Base-by-base conservation (phyloP, 2,329 filamentous ascomycete genomes). In the Dothiorella sarmentorum region DNA sequence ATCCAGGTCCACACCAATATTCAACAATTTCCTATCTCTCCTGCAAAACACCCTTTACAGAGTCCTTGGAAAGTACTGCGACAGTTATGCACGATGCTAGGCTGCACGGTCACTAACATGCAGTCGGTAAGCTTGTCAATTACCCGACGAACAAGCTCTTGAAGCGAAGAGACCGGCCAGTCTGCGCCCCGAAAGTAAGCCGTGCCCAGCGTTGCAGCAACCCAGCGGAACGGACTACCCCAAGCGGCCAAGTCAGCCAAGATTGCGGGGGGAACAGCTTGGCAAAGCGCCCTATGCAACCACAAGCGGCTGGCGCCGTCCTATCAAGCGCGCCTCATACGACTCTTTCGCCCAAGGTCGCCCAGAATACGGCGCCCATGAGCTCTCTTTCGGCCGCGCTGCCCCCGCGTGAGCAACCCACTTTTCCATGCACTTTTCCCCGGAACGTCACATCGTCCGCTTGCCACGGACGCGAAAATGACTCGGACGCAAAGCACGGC, bases 181-280 rank as follows among this genome's bases (percentile, higher is more conserved):
- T 53, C 49, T 29, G 40, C 40, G 52, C 52, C 17, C 52, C 52
- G 52, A 20, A 56, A 44, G 52, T 56, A 56, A 56, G 52, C 52
- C 52, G 52, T 38, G 52, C 52, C 52, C 37, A 56, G 52, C 52
- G 18, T 29, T 44, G 18, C 40, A 44, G n/a, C 38, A n/a, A 53
- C 10, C 49, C 49, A 53, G 40, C 49, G 49, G 49, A 17, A 53
- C 40, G 38, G 38, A 44, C 6, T 44, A 20, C 38, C 40, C 27
- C 18, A 35, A 24, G 52, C 13, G 52, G 52, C 52, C 52, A 56
- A 56, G 52, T 33, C 15, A 15, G 38, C 40, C 37, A 44, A 43
- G 40, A 44, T 17, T 56, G 52, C 52, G 52, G 52, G 35, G 40
- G 29, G 52, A 26, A 13, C 29, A 4, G 17, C 31, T 37, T 35